Percentiles rank a stretch among this genome's conserved stretches.
These are phyloP conservation scores for Gastrodia elata DNA, from an alignment of 106 monocot species.

Conservation along the genomic window DNA sequence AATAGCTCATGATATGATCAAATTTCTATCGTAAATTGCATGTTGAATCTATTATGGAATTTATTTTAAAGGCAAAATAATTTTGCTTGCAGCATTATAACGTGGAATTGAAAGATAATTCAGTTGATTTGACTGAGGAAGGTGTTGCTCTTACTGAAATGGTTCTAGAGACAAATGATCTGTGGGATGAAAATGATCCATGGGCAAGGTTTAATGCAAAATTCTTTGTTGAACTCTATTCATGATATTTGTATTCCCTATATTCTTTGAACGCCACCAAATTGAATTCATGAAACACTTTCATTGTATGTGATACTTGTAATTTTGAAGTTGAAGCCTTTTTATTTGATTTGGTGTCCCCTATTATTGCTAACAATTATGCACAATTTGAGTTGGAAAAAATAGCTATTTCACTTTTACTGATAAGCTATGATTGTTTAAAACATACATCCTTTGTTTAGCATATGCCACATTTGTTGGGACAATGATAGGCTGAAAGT, in stretches of 20 bases:
- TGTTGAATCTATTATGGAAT: background rate
- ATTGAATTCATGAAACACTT: background rate
- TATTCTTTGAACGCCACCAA: background rate
- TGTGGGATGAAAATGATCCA: slow-evolving; percentile 99
- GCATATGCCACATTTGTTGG: background rate
- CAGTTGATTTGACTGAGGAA: slow-evolving; percentile 88
- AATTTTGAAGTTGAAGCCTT: background rate
- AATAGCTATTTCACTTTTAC: background rate
- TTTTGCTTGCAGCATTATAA: slow-evolving; percentile 76
- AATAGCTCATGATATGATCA: background rate
- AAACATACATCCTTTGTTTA: background rate
- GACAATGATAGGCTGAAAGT: background rate
- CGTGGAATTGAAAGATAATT: slow-evolving; percentile 83
- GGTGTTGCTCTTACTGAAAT: slow-evolving; percentile 89
- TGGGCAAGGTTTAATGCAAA: slow-evolving; percentile 77
- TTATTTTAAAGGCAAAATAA: slow-evolving; percentile 3
- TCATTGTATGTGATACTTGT: background rate
- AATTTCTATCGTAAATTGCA: background rate
- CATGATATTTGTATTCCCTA: background rate
- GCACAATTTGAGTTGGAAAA: background rate
- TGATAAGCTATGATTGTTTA: background rate
- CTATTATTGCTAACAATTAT: background rate
- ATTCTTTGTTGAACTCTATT: background rate
- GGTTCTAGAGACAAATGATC: slow-evolving; percentile 83
- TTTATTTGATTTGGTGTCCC: background rate